phyloP scores from a whole-genome alignment of 2,329 filamentous ascomycete genomes.

The Nannizziopsis arthrosporioides region DNA sequence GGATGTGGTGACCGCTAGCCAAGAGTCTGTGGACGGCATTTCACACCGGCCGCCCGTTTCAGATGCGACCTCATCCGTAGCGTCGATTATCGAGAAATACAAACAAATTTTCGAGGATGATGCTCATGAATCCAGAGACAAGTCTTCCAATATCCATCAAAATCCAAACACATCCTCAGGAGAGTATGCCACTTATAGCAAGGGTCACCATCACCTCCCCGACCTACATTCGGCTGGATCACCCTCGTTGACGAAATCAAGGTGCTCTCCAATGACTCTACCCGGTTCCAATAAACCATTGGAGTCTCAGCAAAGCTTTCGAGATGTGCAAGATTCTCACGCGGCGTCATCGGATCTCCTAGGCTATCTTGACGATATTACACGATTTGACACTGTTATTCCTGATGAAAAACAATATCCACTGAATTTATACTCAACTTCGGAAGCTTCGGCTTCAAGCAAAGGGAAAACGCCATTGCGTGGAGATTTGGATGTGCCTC shows the following conservation, averaged over 20 bases:
- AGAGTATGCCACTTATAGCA: too few relatives aligned
- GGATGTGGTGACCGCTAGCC: conserved; percentile 4
- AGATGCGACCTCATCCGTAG: conserved; percentile 1
- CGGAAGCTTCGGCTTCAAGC: background rate
- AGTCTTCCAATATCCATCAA: background rate
- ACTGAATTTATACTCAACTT: background rate
- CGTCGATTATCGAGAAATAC: conserved; percentile 8
- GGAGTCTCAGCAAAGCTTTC: too few relatives aligned
- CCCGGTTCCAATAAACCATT: too few relatives aligned
- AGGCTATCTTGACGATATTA: background rate
- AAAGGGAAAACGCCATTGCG: conserved; percentile 2
- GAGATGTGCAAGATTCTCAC: too few relatives aligned
- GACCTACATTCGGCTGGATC: too few relatives aligned
- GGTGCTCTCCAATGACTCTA: too few relatives aligned
- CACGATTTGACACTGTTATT: background rate
- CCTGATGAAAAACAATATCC: background rate
- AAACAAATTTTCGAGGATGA: background rate
- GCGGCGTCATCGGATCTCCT: too few relatives aligned
- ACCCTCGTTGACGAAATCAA: too few relatives aligned
- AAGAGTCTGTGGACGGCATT: background rate
- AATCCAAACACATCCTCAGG: too few relatives aligned
- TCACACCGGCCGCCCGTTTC: background rate
- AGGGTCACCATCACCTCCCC: too few relatives aligned
- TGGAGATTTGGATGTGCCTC: background rate
- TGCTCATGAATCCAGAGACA: background rate